Base-by-base conservation (phyloP, 2,329 filamentous ascomycete genomes). In the Diaporthe humulicola region DNA sequence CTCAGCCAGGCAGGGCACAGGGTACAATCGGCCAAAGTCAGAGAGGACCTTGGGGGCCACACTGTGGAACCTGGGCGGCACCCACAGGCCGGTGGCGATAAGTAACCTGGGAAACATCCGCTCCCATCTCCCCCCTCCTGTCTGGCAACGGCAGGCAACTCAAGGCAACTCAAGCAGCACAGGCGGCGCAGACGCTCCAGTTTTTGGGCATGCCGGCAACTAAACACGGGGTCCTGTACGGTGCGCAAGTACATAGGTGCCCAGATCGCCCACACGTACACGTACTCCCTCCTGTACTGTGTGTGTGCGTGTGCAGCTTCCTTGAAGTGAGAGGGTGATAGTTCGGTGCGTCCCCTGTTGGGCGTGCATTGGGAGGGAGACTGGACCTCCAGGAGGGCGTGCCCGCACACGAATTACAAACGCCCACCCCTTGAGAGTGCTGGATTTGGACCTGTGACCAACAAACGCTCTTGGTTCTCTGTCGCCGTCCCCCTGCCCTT, bases 161-260 rank as follows among this genome's bases (percentile, higher is more conserved):
- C 57, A 57, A 57, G 54, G 54, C 58, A 42, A 19, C 28, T 22
- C 28, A 6, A n/a, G 45, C 36, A 40, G 60, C 69, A 60, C 58
- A 67, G 33, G 64, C 52, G n/a, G 70, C 69, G 69, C 58, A 74
- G 42, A 72, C 45, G 28, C 38, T 54, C 67, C 72, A 48, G 48
- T 57, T 69, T 74, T 70, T 74, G 74, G 57, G 66, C 56, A 71
- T 74, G 74, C 71, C 64, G 50, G 57, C 67, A 72, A 74, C 71
- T 33, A 54, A 42, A 56, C 15, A 69, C 54, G 28, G 54, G 54
- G 70, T 25, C 30, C 22, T 67, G 64, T 52, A 67, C 30, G 45
- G 64, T 67, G 50, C 64, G 15, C 30, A 14, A 36, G 33, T 30
- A 28, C 48, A 67, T 48, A 67, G 17, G 48, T 19, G 45, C 64